Evolutionary conservation across 2,329 filamentous ascomycete species (phyloP), one percentile per base, ranked within the genome.

Genomic region (Chaetomiaceae sp.): DNA sequence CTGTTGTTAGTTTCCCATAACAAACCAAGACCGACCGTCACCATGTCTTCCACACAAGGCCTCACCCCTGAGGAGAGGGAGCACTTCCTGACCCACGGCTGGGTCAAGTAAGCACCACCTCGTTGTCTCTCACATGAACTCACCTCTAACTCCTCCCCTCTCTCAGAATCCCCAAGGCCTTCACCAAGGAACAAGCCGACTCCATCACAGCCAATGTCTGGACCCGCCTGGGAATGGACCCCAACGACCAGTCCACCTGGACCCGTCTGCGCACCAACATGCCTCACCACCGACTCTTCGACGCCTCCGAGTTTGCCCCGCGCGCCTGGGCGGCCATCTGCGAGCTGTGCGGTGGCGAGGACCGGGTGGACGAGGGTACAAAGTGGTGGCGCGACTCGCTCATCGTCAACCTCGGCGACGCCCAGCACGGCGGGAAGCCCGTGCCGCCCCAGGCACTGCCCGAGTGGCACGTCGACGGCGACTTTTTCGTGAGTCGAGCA

Each of bases 381-480:
- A 74, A 75, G n/a, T 65, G 69, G n/a, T 88, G 85, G 84, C 76
- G 76, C 59, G 85, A 88, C 69, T 77, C 77, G 4, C 77, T 88
- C 52, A 88, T 88, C 61, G 83, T 88, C 37, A 88, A 88, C 67
- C 75, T 88, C 7, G 85, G 85, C 12, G 81, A 75, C 1, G 64
- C 75, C 0, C 75, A 78, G 47, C 71, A 71, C 57, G 77, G 80
- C 55, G 76, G 77, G 5, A 73, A 72, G 46, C 72, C 75, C 8
- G 67, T 76, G 3, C 68, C 73, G 33, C 82, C 82, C 0, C 72
- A 76, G 47, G 74, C 81, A 0, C 69, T 87, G 20, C 63, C 72
- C 7, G 73, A 73, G 20, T 88, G 85, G 84, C 85, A 88, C 67
- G 82, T 86, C 17, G 84, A 88, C 66, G 84, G 85, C 7, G 84